phyloP scores from a whole-genome alignment of 805 yeast genomes.

The Candida montana region DNA sequence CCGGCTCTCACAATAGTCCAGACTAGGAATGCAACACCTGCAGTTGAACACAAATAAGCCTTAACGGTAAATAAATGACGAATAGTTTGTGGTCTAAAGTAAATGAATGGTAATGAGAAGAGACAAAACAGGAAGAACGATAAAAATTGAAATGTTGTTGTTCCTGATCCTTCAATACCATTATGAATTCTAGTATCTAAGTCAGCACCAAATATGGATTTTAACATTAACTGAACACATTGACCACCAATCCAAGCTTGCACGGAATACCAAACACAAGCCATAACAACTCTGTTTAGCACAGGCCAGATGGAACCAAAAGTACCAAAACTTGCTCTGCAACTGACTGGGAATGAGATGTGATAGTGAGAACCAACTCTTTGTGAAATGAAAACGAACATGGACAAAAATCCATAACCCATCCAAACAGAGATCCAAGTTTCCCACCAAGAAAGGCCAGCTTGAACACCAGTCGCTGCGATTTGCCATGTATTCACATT shows the following conservation, averaged over 20 bases:
- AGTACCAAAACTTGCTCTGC: conserved; percentile 79
- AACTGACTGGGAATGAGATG: conserved; percentile 76
- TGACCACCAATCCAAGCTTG: conserved; percentile 84
- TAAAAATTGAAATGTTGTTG: conserved; percentile 68
- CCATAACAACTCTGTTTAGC: conserved; percentile 81
- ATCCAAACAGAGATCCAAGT: conserved; percentile 87
- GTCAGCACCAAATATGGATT: conserved; percentile 66
- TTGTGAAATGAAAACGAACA: conserved; percentile 66
- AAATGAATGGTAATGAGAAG: conserved; percentile 69
- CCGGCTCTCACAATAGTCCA: conserved; percentile 81
- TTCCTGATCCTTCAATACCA: conserved; percentile 50
- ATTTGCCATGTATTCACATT: conserved; percentile 89
- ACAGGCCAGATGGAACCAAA: conserved; percentile 88
- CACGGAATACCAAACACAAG: conserved; percentile 82
- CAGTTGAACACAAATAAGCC: conserved; percentile 73
- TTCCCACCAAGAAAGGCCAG: conserved; percentile 87
- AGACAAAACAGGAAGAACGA: conserved; percentile 81
- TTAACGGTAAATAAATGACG: conserved; percentile 82
- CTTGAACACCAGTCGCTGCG: conserved; percentile 75
- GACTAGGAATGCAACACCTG: conserved; percentile 74
- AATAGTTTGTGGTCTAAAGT: conserved; percentile 78
- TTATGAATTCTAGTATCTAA: conserved; percentile 58
- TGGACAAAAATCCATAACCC: conserved; percentile 68
- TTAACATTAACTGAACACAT: conserved; percentile 71
- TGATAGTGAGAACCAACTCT: conserved; percentile 79